Base-by-base conservation (phyloP, 2,329 filamentous ascomycete genomes). In the Ustulina deusta region DNA sequence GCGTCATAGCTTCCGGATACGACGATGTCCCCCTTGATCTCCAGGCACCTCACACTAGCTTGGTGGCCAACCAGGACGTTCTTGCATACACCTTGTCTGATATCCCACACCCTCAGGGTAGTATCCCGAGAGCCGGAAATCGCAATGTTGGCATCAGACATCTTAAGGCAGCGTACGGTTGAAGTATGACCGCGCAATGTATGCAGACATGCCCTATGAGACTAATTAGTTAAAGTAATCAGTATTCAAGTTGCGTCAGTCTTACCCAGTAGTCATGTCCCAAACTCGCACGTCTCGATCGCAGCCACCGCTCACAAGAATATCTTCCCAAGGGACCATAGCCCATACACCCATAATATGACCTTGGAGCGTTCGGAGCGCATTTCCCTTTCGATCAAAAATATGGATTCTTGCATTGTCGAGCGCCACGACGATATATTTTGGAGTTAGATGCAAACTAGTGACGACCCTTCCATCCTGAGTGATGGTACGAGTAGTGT, bases 291-390 rank as follows among this genome's bases (percentile, higher is more conserved):
- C 96, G 78, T 99, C 96, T 68, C 96, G 89, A 82, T 99, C 96
- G 78, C 96, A 99, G 6, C 96, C 96, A 74, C 96, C 96, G 75
- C 94, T 97, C 68, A 99, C 96, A 69, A 99, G 86, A 61, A 93
- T 91, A 78, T 99, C 95, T 67, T 93, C 95, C 93, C 94, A 97
- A 6, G 96, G 96, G 27, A 99, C 94, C 95, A 99, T 98, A 56
- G 96, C 96, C 96, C 96, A 99, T 22, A 99, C 96, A 46, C 96
- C 96, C 96, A 99, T 99, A 51, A 98, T 93, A 82, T 99, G 96
- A 11, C 96, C 96, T 77, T 96, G 91, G 32, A 99, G 83, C 2
- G 93, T 97, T 78, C 94, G 93, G 74, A 97, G 90, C 71, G 93
- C 90, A 73, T 94, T 90, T 38, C 96, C 96, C 72, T 96, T 89